phyloP scores from a whole-genome alignment of 176 grass and related monocot species.

The Oryza coarctata region DNA sequence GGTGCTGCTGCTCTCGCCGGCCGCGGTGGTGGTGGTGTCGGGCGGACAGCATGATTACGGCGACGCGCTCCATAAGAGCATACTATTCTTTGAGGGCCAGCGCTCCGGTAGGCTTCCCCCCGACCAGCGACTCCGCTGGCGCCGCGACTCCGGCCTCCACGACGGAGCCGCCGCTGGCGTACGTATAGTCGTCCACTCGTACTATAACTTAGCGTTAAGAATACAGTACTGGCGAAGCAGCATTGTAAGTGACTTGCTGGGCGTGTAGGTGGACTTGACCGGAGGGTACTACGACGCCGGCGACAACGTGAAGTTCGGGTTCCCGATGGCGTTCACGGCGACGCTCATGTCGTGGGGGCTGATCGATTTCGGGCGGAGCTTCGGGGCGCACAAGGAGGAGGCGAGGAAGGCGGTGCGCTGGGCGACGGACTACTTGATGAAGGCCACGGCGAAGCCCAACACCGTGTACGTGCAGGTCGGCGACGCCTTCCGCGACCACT shows the following conservation, averaged over 20 bases:
- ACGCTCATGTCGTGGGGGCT: constrained; percentile 93
- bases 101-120: constrained; percentile 68
- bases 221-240: background rate
- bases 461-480: constrained; percentile 91
- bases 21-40: constrained; percentile 1
- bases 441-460: constrained; percentile 57
- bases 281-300: constrained; percentile 97
- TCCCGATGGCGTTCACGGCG: constrained; percentile 95
- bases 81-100: constrained; percentile 85
- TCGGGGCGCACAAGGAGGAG: constrained; percentile 64
- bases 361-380: constrained; percentile 79
- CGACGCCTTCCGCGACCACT: constrained; percentile 70
- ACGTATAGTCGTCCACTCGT: background rate
- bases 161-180: constrained; percentile 70
- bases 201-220: background rate
- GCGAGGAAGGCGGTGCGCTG: constrained; percentile 61
- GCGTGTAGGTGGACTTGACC: constrained; percentile 66
- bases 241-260: constrained; percentile 26
- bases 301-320: constrained; percentile 98
- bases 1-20: constrained; percentile 33
- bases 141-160: constrained; percentile 66
- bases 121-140: constrained; percentile 70
- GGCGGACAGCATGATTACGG: constrained; percentile 71
- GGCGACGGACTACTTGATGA: constrained; percentile 87
- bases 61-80: constrained; percentile 84